These are phyloP conservation scores for Syzygium aromaticum DNA, from an alignment of 345 rosid genomes.

Conservation along the genomic window DNA sequence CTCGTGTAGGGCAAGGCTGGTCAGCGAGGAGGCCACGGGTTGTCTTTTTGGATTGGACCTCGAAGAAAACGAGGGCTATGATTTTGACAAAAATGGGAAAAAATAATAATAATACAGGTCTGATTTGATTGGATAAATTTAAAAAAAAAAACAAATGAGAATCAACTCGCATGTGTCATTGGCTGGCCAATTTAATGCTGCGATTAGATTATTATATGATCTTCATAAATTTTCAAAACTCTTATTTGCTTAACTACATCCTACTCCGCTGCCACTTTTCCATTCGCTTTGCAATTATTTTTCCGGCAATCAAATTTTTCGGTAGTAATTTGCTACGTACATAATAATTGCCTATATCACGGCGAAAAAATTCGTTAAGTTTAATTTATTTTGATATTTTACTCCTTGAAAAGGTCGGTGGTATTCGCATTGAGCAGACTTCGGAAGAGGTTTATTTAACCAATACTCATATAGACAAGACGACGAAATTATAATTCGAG, in stretches of 20 bases:
- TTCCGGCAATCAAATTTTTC: background rate
- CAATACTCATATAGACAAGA: background rate
- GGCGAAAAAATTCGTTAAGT: background rate
- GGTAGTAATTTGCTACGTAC: background rate
- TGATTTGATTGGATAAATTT: background rate
- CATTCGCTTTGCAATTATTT: background rate
- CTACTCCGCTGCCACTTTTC: background rate
- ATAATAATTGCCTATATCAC: background rate
- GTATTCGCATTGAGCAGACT: background rate
- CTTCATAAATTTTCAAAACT: background rate
- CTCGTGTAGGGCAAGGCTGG: background rate
- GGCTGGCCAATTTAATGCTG: background rate
- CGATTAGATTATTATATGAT: background rate
- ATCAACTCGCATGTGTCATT: background rate
- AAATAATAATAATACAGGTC: background rate
- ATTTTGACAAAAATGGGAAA: background rate
- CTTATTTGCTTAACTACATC: background rate
- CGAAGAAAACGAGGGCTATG: background rate
- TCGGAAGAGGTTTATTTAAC: background rate
- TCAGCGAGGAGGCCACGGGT: background rate
- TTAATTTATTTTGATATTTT: background rate
- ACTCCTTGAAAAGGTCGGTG: background rate
- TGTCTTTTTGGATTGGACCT: background rate
- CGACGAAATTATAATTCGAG: background rate
- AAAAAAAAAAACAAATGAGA: background rate